Percentiles rank a stretch among this genome's conserved stretches.
Evolutionary conservation across 2,329 filamentous ascomycete species (phyloP).

Genomic region (Pseudopyrenochaeta lycopersici): DNA sequence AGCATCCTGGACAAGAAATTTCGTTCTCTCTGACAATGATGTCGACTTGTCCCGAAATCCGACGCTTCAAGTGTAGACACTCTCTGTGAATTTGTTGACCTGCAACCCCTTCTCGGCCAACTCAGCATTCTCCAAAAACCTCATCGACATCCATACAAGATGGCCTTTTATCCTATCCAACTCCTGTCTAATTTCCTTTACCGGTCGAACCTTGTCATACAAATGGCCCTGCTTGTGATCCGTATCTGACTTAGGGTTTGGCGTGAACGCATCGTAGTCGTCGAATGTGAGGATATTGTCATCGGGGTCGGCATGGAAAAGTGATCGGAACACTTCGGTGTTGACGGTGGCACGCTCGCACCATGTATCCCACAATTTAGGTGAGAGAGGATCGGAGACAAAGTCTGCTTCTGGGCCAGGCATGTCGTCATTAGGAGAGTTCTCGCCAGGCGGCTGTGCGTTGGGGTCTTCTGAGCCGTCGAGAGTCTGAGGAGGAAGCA

Average conservation of each 20-base stretch:
- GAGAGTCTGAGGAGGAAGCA: slow-evolving; percentile 75
- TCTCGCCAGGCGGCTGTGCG: slow-evolving; percentile 75
- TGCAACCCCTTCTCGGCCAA: slow-evolving; percentile 92
- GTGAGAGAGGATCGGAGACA: slow-evolving; percentile 67
- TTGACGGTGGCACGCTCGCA: slow-evolving; percentile 73
- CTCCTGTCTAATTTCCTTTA: slow-evolving; percentile 76
- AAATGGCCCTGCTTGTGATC: slow-evolving; percentile 80
- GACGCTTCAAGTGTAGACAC: slow-evolving; percentile 71
- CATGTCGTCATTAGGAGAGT: slow-evolving; percentile 76
- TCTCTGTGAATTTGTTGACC: slow-evolving; percentile 87
- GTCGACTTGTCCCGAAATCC: not conserved
- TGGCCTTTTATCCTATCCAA: slow-evolving; percentile 85
- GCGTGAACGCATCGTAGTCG: slow-evolving; percentile 82
- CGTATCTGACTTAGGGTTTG: slow-evolving; percentile 65
- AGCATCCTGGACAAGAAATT: too few relatives aligned
- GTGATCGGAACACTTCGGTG: slow-evolving; percentile 76
- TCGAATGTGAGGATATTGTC: slow-evolving; percentile 88
- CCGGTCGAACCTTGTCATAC: slow-evolving; percentile 73
- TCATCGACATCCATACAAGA: slow-evolving; percentile 93
- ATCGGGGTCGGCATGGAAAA: slow-evolving; percentile 91
- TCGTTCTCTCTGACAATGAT: too few relatives aligned
- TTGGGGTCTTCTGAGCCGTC: slow-evolving; percentile 75
- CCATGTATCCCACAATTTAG: slow-evolving; percentile 72
- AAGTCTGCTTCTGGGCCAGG: slow-evolving; percentile 72
- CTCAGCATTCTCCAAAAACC: slow-evolving; percentile 81